Base-by-base conservation (phyloP, 2,329 filamentous ascomycete species). In the Cercospora janseana region DNA sequence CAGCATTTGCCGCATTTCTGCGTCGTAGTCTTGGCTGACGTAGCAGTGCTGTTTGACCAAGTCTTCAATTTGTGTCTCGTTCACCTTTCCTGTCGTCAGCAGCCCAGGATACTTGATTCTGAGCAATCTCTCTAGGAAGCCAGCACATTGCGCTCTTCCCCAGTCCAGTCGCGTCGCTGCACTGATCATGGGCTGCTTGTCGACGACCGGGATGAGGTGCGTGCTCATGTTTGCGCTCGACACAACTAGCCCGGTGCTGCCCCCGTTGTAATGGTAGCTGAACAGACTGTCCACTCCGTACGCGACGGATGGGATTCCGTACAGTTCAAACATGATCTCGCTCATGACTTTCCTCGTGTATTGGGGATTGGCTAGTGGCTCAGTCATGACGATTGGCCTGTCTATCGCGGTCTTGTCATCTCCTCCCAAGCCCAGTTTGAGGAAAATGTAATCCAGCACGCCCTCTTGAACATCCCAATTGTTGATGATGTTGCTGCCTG, bases 381-480 rank as follows among this genome's bases (percentile, higher is more conserved):
- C 93, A 0, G 93, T 98, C 85, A 98, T 90, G 60, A 98, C 85
- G 53, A 98, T 81, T 1, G 92, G 91, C 62, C 90, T 77, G 62
- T 92, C 89, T 18, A 80, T 76, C 6, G 88, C 88, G 41, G 85
- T 81, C 3, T 76, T 75, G 12, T 82, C 82, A 58, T 94, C 89
- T 57, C 94, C 89, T 3, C 44, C 44, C 60, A 98, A 79, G 4
- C 93, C 93, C 47, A 98, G 74, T 72, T 96, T 97, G 60, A 96
- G 78, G 69, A 98, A 98, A 32, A 91, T 80, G 69, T 96, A 96
- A 72, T 98, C 93, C 38, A 98, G 73, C 4, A 96, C 78, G 51
- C 92, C 90, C 70, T 98, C 93, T 82, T 95, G 90, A 26, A 90
- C 91, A 70, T 98, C 93, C 90, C 94, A 98, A 67, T 97, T 97